Conservation (phyloP, 768 basidiomycete genomes). For the Mycena vulgaris region DNA sequence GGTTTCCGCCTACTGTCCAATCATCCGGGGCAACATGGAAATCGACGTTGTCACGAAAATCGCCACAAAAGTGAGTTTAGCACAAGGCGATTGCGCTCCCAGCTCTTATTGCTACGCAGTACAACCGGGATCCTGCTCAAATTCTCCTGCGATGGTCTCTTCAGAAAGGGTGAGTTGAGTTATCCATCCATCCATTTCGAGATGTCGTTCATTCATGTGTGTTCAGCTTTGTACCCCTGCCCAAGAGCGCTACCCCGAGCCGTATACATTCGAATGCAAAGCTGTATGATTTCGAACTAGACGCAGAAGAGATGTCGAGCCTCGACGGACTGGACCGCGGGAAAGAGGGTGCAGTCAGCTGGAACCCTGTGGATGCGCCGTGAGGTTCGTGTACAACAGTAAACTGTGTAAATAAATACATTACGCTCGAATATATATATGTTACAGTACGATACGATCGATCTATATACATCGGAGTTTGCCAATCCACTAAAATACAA, state of each 20-base stretch:
- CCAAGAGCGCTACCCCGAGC: conserved; percentile 80
- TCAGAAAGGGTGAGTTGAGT: conserved; percentile 76
- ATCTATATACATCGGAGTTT: conserved; percentile 9
- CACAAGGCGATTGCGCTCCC: too few species aligned
- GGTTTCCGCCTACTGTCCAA: conserved; percentile 84
- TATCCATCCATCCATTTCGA: neutral
- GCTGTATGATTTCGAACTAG: conserved; percentile 83
- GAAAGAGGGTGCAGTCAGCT: conserved; percentile 79
- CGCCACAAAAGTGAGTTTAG: conserved; percentile 68
- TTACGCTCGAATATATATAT: neutral
- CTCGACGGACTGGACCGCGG: conserved; percentile 84
- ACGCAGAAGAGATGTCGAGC: conserved; percentile 71
- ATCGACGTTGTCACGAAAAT: conserved; percentile 68
- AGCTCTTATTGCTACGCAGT: conserved; percentile 50
- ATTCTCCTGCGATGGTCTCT: conserved; percentile 93
- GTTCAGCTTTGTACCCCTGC: conserved; percentile 82
- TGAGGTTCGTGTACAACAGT: conserved; percentile 41
- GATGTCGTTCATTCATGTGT: conserved; percentile 1
- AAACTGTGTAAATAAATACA: neutral
- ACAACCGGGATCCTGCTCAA: conserved; percentile 78
- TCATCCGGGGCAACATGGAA: conserved; percentile 74
- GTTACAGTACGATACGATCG: neutral
- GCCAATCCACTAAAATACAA: neutral
- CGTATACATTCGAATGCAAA: conserved; percentile 83
- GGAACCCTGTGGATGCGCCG: conserved; percentile 84